A percentile compares a stretch with the other conserved stretches of the same genome.
phyloP scores from a whole-genome alignment of 148 eudicot species.

The Fagopyrum tataricum region DNA sequence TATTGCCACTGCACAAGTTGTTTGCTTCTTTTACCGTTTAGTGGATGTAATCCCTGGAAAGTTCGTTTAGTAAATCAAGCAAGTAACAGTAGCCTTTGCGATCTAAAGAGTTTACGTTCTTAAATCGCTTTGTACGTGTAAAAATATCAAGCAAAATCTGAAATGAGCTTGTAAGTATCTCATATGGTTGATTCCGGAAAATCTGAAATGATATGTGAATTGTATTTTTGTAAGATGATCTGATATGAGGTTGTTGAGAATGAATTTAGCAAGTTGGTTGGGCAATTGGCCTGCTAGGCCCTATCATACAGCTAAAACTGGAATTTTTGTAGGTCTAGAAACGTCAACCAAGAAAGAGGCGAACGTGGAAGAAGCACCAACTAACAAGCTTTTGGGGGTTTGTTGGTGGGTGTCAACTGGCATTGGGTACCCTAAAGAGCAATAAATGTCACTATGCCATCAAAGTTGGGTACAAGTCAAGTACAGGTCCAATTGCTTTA shows the following conservation, averaged over 20 bases:
- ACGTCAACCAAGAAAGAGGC: neutral
- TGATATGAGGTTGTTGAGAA: too few relatives aligned
- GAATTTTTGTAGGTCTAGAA: neutral
- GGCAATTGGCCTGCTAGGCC: too few relatives aligned
- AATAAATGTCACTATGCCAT: neutral
- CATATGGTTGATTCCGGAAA: too few relatives aligned
- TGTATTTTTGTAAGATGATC: too few relatives aligned
- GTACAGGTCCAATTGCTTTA: neutral
- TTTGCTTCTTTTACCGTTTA: neutral
- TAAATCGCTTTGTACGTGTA: neutral
- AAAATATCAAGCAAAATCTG: neutral
- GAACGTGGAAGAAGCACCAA: slow-evolving; percentile 9
- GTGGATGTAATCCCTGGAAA: neutral
- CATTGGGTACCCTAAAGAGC: neutral
- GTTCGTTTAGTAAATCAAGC: too few relatives aligned
- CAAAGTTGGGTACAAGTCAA: neutral
- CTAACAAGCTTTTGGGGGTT: neutral
- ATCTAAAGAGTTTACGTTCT: neutral
- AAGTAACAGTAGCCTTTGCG: too few relatives aligned
- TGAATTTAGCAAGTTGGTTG: too few relatives aligned
- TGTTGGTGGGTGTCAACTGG: neutral
- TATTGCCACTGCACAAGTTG: neutral
- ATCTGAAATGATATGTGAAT: too few relatives aligned
- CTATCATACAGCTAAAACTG: too few relatives aligned
- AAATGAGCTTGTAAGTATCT: too few relatives aligned